phyloP scores from a whole-genome alignment of 2,329 filamentous ascomycete species.

The Graphilbum ipis-grandicollis region DNA sequence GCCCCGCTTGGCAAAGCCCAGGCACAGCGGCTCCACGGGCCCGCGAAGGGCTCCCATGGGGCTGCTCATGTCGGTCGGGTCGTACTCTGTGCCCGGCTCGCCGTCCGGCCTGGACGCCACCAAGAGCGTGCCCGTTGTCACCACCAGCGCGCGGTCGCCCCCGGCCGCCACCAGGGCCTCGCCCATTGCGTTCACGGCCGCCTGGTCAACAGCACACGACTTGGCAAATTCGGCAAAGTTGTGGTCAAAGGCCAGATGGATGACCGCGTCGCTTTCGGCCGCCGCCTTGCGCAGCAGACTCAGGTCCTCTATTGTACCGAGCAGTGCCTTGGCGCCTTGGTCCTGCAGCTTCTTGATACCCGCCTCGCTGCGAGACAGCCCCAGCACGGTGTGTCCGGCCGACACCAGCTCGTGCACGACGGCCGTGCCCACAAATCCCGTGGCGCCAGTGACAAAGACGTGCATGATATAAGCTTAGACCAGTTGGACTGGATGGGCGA shows the following conservation, averaged over 20 bases:
- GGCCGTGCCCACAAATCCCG: slow-evolving; percentile 23
- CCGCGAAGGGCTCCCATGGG: slow-evolving; percentile 7
- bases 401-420: slow-evolving; percentile 20
- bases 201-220: slow-evolving; percentile 14
- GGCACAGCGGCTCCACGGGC: slow-evolving; percentile 11
- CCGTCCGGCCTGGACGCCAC: slow-evolving; percentile 9
- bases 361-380: slow-evolving; percentile 19
- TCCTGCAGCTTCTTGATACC: slow-evolving; percentile 13
- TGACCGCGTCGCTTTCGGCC: slow-evolving; percentile 16
- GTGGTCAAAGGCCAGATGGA: slow-evolving; percentile 24
- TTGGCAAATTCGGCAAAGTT: slow-evolving; percentile 18
- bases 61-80: slow-evolving; percentile 7
- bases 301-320: slow-evolving; percentile 18
- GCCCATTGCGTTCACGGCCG: slow-evolving; percentile 19
- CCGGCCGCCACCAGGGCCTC: slow-evolving; percentile 13
- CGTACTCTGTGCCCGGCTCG: slow-evolving; percentile 14
- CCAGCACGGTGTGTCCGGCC: slow-evolving; percentile 21
- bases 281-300: slow-evolving; percentile 16
- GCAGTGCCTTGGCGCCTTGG: slow-evolving; percentile 16
- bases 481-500: no score
- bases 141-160: slow-evolving; percentile 17
- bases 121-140: slow-evolving; percentile 18
- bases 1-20: slow-evolving; percentile 12
- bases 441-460: slow-evolving; percentile 24
- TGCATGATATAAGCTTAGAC: slow-evolving; percentile 9